Percentiles rank a stretch among this genome's conserved stretches.
phyloP scores from a whole-genome alignment of 352 stramenopile genomes.

The Globisporangium nunn region DNA sequence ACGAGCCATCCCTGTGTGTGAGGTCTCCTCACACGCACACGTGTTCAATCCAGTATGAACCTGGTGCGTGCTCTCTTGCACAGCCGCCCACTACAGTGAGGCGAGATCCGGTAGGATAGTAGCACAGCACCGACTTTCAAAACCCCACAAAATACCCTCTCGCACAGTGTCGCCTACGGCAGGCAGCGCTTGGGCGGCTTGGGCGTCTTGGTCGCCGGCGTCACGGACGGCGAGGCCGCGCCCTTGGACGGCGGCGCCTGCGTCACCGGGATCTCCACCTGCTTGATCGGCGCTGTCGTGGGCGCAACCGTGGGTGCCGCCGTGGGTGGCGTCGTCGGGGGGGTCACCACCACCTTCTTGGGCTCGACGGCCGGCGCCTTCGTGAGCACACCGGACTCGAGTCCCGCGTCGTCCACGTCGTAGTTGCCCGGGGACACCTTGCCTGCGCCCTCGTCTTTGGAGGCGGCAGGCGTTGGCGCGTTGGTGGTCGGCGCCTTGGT shows the following conservation, averaged over 20 bases:
- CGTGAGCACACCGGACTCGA: conserved; percentile 8
- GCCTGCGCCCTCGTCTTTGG: conserved; percentile 5
- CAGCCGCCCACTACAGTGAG: too few relatives aligned
- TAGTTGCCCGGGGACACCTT: conserved; percentile 13
- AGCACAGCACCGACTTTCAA: too few relatives aligned
- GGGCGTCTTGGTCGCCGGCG: background rate
- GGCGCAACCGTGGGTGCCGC: background rate
- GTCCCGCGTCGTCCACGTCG: conserved; percentile 8
- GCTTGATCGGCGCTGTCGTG: background rate
- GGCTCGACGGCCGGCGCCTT: background rate
- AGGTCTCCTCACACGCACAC: too few relatives aligned
- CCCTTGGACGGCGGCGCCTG: background rate
- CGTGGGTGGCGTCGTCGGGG: background rate
- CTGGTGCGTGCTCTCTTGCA: too few relatives aligned
- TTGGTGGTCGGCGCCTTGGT: conserved; percentile 6
- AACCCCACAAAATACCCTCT: background rate
- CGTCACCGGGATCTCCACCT: background rate
- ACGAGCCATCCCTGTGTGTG: too few relatives aligned
- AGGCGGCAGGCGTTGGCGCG: conserved; percentile 3
- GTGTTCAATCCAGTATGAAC: too few relatives aligned
- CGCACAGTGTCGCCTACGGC: background rate
- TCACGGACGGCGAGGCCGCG: background rate
- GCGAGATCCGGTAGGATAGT: too few relatives aligned
- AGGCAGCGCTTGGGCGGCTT: background rate
- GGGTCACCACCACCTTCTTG: background rate